These are phyloP conservation scores for Wickerhamomyces hampshirensis DNA, from an alignment of 805 yeast species.

Conservation along the genomic window DNA sequence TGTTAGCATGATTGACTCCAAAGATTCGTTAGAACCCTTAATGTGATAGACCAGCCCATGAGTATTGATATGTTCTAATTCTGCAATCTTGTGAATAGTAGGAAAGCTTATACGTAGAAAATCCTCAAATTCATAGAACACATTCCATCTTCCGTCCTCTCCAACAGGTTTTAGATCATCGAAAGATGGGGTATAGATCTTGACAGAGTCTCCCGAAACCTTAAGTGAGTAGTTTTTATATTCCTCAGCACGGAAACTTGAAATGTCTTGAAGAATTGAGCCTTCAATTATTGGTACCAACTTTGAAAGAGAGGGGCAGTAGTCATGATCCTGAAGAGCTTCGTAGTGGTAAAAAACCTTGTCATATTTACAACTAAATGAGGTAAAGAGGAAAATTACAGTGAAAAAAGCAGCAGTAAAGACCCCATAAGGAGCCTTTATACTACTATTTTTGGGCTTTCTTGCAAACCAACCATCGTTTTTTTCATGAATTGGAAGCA, in stretches of 20 bases:
- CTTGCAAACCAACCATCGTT: too few species aligned
- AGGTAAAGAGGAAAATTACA: too few species aligned
- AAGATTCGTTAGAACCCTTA: conserved; percentile 41
- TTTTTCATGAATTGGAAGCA: too few species aligned
- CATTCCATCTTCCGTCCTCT: conserved; percentile 13
- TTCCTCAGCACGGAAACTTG: conserved; percentile 10
- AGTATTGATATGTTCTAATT: conserved; percentile 10
- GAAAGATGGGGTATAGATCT: conserved; percentile 9
- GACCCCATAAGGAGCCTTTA: too few species aligned
- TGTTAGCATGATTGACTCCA: conserved; percentile 65
- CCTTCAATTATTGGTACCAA: too few species aligned
- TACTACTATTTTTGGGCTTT: too few species aligned
- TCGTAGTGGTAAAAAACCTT: too few species aligned
- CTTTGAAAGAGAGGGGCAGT: too few species aligned
- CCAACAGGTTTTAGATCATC: conserved; percentile 12
- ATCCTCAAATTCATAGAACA: conserved; percentile 8
- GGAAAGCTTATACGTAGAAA: conserved; percentile 11
- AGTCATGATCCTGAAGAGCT: too few species aligned
- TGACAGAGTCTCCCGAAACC: conserved; percentile 11
- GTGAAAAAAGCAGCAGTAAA: too few species aligned
- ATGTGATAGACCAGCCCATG: conserved; percentile 11
- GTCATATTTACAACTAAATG: too few species aligned
- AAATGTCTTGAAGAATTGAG: conserved; percentile 5
- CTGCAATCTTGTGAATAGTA: conserved; percentile 5
- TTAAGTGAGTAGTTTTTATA: conserved; percentile 10